Evolutionary conservation across 345 rosid species (phyloP).

Genomic region (Luvunga scandens): DNA sequence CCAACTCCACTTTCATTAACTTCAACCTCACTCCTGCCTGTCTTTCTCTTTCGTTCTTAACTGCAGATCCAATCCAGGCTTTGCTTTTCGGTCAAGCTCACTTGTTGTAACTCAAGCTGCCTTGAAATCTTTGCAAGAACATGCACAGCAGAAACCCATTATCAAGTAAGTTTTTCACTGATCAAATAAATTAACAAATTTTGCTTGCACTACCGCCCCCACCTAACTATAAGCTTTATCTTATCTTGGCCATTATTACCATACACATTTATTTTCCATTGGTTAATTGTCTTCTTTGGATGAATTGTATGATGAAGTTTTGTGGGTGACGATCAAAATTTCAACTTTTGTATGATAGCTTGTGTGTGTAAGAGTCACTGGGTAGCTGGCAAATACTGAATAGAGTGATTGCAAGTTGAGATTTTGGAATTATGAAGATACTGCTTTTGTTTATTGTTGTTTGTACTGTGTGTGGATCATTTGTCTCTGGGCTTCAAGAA

Average conservation of each 20-base stretch:
- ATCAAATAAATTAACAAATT: not conserved
- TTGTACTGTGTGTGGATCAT: conserved; percentile 24
- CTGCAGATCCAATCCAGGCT: not conserved
- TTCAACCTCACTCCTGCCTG: not conserved
- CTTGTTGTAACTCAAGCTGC: not conserved
- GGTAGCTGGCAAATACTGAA: conserved; percentile 13
- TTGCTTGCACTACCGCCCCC: not conserved
- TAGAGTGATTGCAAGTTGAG: conserved; percentile 1
- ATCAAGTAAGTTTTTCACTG: not conserved
- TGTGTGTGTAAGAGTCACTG: conserved; percentile 2
- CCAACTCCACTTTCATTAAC: not conserved
- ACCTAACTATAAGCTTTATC: not conserved
- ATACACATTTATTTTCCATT: not conserved
- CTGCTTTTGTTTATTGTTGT: conserved; percentile 19
- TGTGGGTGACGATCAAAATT: conserved; percentile 5
- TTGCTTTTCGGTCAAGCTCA: not conserved
- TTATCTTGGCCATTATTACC: not conserved
- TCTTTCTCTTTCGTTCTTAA: not conserved
- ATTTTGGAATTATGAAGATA: conserved; percentile 28
- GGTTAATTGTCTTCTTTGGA: not conserved
- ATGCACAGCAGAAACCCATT: not conserved
- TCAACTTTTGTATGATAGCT: not conserved
- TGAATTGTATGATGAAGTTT: conserved; percentile 8
- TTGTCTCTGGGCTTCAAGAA: conserved; percentile 19
- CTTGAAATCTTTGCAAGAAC: not conserved